Conservation (phyloP, 371 early-diverging fungal species). For the Dinochytrium kinnereticum region DNA sequence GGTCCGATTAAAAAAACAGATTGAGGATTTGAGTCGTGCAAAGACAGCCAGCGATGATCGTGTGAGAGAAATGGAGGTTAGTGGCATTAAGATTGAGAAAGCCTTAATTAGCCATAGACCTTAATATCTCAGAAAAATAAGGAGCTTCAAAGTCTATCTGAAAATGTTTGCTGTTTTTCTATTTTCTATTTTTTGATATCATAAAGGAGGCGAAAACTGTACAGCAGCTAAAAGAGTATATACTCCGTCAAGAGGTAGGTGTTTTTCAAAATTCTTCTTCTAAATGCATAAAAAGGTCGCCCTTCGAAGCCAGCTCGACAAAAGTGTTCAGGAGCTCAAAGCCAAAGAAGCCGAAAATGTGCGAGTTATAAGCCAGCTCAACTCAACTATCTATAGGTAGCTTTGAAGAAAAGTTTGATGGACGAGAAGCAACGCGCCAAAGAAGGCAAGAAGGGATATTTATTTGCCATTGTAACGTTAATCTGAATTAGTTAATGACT, state of each 20-base stretch:
- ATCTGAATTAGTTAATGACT: too few relatives aligned
- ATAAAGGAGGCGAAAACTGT: background rate
- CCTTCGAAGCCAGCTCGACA: background rate
- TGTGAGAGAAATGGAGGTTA: background rate
- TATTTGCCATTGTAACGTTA: too few relatives aligned
- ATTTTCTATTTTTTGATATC: background rate
- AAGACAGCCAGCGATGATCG: background rate
- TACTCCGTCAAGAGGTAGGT: conserved; percentile 2
- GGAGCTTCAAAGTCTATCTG: background rate
- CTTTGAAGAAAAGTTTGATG: background rate
- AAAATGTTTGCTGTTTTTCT: background rate
- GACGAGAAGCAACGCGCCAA: too few relatives aligned
- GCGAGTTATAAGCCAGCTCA: background rate
- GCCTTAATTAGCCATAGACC: too few relatives aligned
- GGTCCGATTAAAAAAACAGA: background rate
- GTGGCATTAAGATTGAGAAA: too few relatives aligned
- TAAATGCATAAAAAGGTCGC: background rate
- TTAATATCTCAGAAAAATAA: background rate
- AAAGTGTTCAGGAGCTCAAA: background rate
- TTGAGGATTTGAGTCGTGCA: background rate
- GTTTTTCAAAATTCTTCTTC: background rate
- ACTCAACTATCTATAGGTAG: background rate
- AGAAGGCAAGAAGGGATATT: too few relatives aligned
- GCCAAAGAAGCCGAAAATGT: background rate
- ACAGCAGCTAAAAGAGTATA: background rate